Evolutionary conservation across 2,329 filamentous ascomycete species (phyloP), one percentile per base, ranked within the genome.

Genomic region (Penicillium italicum): DNA sequence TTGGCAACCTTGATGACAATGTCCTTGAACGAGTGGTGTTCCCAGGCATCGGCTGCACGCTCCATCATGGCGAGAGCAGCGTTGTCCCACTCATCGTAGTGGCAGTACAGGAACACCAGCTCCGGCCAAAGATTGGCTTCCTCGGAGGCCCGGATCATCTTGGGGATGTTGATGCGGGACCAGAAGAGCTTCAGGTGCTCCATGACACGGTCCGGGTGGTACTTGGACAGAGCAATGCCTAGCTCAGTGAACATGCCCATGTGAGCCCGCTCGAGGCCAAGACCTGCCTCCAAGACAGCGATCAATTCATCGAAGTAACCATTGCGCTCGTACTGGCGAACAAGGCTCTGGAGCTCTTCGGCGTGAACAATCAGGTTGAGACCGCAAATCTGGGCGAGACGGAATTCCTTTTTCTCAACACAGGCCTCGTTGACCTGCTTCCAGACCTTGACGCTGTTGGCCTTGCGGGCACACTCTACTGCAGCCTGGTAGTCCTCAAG

Each of bases 221-320:
- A 99, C 76, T 90, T 96, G 64, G 91, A 89, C 42, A 99, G 81
- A 5, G 92, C 92, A 75, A 96, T 92, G 38, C 92, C 94, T 16
- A 99, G 78, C 67, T 90, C 87, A 0, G 93, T 97, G 77, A 99
- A 99, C 84, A 99, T 91, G 28, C 91, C 93, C 91, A 96, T 96
- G 72, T 97, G 92, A 24, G 87, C 90, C 65, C 88, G 85, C 79
- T 97, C 92, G 50, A 97, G 83, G 59, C 94, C 94, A 53, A 99
- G 85, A 66, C 95, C 94, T 71, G 95, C 92, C 78, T 99, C 93
- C 33, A 99, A 85, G 46, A 99, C 82, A 65, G 87, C 84, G 68
- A 99, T 99, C 60, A 99, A 88, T 79, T 99, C 94, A 66, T 99
- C 94, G 65, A 99, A 99, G 82, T 97, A 99, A 56, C 94, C 94